Evolutionary conservation across 768 basidiomycete genomes (phyloP).

Genomic region (Cyathus striatus): DNA sequence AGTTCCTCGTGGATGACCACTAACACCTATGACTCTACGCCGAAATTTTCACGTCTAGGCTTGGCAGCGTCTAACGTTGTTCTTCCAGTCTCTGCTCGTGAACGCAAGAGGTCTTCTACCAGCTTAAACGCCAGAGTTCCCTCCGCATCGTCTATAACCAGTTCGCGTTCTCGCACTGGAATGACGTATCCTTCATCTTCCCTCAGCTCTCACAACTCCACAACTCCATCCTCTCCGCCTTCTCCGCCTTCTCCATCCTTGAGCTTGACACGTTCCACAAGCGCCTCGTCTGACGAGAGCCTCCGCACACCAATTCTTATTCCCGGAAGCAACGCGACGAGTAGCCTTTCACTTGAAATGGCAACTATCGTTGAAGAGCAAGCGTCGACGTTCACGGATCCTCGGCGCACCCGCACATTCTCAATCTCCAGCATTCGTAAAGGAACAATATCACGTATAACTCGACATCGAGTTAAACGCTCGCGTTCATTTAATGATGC

Average conservation of each 20-base stretch:
- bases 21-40: slow-evolving; percentile 27
- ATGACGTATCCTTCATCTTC: background rate
- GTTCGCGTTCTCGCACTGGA: background rate
- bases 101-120: slow-evolving; percentile 12
- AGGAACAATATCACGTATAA: no score
- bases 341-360: slow-evolving; percentile 3
- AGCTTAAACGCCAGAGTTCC: background rate
- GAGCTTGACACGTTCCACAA: slow-evolving; percentile 1
- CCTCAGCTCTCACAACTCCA: background rate
- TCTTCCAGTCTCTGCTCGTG: slow-evolving; percentile 34
- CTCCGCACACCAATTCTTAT: background rate
- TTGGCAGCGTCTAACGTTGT: slow-evolving; percentile 27
- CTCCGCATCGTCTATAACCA: background rate
- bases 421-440: no score
- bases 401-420: no score
- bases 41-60: slow-evolving; percentile 34
- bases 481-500: no score
- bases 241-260: no score
- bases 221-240: no score
- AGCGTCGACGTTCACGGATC: no score
- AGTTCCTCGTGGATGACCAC: slow-evolving; percentile 25
- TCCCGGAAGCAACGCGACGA: background rate
- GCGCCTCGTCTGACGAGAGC: slow-evolving; percentile 6
- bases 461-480: no score
- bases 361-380: slow-evolving; percentile 2